Evolutionary conservation across 1,139 yeast species (phyloP), one percentile per base, ranked within the genome.

Genomic region (Pichia sp.): DNA sequence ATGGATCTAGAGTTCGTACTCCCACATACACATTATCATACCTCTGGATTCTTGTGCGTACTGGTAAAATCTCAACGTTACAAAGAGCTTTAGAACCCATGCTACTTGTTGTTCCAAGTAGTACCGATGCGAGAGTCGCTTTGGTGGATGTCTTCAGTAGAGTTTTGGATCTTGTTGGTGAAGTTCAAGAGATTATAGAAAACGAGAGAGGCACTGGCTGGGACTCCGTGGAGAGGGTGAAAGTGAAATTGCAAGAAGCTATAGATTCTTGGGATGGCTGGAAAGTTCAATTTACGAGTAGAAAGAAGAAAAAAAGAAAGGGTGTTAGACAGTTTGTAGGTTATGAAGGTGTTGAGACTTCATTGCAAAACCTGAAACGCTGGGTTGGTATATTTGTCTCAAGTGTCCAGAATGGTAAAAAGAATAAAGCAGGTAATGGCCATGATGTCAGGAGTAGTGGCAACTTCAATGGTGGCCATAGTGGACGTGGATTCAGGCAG

Each of bases 61-160:
- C 50, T 12, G 59, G 60, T 1, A 47, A 48, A 17, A 49, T 50
- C 23, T 42, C 40, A 8, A 42, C 45, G 23, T 49, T 54, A 29
- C 44, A 46, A 22, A 48, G 50, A 33, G 31, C 47, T 14, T 49
- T 69, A 8, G 64, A 62, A 25, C 67, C 64, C 26, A 46, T 71
- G 31, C 42, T 66, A 16, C 55, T 69, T 27, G 60, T 60, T 38
- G 69, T 69, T 3, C 76, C 77, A 0, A 70, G 43, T 13, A 35
- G 39, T 25, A 39, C 18, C 3, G 50, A 48, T 33, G 44, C 45
- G 6, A 43, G 46, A 36, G 30, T 50, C 18, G 39, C 33, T 12
- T 45, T 47, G 19, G 36, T 47, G 15, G 32, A 42, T 25, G 43
- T 42, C 3, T 30, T 49, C 32, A 45, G 37, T 21, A 29, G 32